Conservation (phyloP, 2,329 filamentous ascomycete species). For the Fusarium multiceps region DNA sequence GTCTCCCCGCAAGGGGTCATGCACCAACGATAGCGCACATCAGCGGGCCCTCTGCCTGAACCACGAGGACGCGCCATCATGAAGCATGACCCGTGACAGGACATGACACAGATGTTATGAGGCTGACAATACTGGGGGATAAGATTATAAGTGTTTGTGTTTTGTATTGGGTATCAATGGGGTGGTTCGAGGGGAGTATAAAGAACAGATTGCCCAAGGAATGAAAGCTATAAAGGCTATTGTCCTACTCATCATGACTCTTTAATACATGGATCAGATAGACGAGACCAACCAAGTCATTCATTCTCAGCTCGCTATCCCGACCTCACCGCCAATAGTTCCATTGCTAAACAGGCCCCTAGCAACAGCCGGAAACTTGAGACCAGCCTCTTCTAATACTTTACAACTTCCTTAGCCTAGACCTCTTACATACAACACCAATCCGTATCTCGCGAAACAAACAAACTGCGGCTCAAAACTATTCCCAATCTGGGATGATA, state of each 20-base stretch:
- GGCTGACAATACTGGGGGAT: neutral
- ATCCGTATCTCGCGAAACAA: neutral
- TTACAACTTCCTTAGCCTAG: no score
- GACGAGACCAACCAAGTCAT: neutral
- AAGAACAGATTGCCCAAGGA: no score
- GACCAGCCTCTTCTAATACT: neutral
- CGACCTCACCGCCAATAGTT: neutral
- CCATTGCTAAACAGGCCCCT: no score
- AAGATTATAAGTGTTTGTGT: neutral
- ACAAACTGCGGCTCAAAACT: neutral
- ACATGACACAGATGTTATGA: constrained; percentile 12
- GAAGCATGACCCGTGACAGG: constrained; percentile 12
- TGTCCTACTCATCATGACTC: neutral
- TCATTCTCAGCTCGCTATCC: no score
- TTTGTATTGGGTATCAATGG: neutral
- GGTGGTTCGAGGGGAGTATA: neutral
- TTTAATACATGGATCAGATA: neutral
- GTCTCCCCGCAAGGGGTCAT: constrained; percentile 33
- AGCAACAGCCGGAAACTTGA: neutral
- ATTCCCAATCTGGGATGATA: constrained; percentile 29
- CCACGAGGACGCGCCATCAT: constrained; percentile 30
- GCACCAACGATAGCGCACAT: constrained; percentile 28
- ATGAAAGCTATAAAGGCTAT: fast-evolving
- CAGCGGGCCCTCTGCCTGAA: constrained; percentile 30
- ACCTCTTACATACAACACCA: neutral